Percentiles rank a stretch among this genome's conserved stretches.
These are phyloP conservation scores for Guadua angustifolia DNA, from an alignment of 176 grass and related monocot genomes.

Conservation along the genomic window DNA sequence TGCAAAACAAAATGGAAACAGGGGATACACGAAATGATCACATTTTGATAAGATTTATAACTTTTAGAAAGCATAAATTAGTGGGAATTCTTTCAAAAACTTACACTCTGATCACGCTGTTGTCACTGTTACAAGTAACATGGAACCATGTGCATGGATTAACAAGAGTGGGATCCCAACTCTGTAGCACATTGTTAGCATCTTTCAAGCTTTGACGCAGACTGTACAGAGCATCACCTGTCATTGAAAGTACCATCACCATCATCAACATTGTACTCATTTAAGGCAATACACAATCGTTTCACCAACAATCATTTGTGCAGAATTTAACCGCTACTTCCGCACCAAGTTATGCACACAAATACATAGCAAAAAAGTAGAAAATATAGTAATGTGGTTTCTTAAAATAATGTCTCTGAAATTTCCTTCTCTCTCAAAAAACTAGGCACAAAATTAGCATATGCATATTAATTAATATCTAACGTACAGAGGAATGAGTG, in stretches of 20 bases:
- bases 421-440: neutral
- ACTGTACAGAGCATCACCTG: conserved; percentile 79
- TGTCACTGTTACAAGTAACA: conserved; percentile 77
- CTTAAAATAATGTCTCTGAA: neutral
- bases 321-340: conserved; percentile 16
- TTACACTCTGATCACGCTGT: conserved; percentile 88
- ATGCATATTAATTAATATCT: conserved; percentile 11
- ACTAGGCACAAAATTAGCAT: neutral
- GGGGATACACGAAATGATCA: conserved; percentile 2
- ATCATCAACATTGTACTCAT: conserved; percentile 33
- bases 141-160: conserved; percentile 95
- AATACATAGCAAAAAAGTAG: neutral
- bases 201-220: conserved; percentile 71
- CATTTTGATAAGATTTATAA: conserved; percentile 4
- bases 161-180: conserved; percentile 84
- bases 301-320: neutral
- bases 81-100: conserved; percentile 38
- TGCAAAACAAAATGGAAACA: conserved; percentile 31
- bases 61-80: neutral
- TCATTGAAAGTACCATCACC: conserved; percentile 33
- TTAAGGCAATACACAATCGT: conserved; percentile 19
- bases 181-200: conserved; percentile 70
- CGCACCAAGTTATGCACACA: neutral
- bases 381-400: neutral
- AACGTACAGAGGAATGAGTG: neutral